A percentile compares a stretch with the other conserved stretches of the same genome.
Evolutionary conservation across 2,329 filamentous ascomycete genomes (phyloP).

Genomic region (Sphaerulina vaccinii): DNA sequence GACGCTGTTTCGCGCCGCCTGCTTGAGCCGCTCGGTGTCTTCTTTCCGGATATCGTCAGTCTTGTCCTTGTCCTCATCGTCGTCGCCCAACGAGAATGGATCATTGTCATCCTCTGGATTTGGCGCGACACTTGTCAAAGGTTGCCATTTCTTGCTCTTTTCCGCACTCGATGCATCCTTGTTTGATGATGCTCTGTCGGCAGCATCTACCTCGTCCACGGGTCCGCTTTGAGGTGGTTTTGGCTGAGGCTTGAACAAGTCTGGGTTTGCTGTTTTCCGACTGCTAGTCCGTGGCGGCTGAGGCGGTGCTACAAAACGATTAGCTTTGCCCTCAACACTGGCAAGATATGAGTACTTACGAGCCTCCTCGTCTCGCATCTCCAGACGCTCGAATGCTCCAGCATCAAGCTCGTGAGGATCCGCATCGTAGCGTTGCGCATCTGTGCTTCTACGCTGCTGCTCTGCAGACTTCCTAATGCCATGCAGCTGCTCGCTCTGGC

Average conservation of each 20-base stretch:
- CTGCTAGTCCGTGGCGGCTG: slow-evolving; percentile 52
- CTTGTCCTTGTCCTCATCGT: slow-evolving; percentile 67
- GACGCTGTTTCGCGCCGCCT: slow-evolving; percentile 53
- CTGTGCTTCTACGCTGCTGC: slow-evolving; percentile 64
- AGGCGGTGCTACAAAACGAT: slow-evolving; percentile 49
- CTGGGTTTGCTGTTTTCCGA: slow-evolving; percentile 70
- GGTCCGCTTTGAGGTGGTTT: slow-evolving; percentile 57
- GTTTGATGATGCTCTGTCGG: slow-evolving; percentile 56
- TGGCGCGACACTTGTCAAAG: slow-evolving; percentile 79
- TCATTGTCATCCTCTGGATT: slow-evolving; percentile 87
- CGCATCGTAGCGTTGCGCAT: slow-evolving; percentile 90
- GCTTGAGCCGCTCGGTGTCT: slow-evolving; percentile 52
- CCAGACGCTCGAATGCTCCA: slow-evolving; percentile 69
- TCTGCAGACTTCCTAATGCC: slow-evolving; percentile 38
- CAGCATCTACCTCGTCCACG: slow-evolving; percentile 74
- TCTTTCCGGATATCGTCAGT: slow-evolving; percentile 60
- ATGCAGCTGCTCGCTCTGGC: slow-evolving; percentile 41
- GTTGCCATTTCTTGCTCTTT: slow-evolving; percentile 95
- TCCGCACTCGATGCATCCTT: slow-evolving; percentile 38
- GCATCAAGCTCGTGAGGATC: slow-evolving; percentile 88
- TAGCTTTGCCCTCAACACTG: slow-evolving; percentile 20
- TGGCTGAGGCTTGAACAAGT: slow-evolving; percentile 72
- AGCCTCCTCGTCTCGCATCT: slow-evolving; percentile 61
- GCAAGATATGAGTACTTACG: slow-evolving; percentile 38
- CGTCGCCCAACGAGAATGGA: slow-evolving; percentile 92